Evolutionary conservation across 768 basidiomycete genomes (phyloP), one percentile per base, ranked within the genome.

Genomic region (Mycena latifolia): DNA sequence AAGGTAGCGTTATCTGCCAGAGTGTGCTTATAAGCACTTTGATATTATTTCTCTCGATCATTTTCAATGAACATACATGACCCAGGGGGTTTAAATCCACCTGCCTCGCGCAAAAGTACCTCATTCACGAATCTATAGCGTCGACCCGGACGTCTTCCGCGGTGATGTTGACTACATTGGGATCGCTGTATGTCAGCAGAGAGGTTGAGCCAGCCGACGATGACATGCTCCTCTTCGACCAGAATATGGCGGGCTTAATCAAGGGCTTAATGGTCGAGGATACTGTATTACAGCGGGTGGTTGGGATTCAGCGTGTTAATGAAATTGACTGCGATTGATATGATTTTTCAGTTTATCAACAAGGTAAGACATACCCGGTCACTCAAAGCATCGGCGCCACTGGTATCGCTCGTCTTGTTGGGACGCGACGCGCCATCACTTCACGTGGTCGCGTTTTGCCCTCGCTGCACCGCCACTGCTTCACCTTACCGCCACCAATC

Each of bases 301-400:
- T 55, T 55, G 54, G 54, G 54, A 39, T 55, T 39, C 3, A 55
- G 54, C 24, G 54, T 55, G 54, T 55, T 55, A 24, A 55, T 18
- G 25, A 55, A 55, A 20, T 41, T 55, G 15, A 41, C 54, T 55
- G 22, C 31, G 31, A 11, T 33, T 33, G 31, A 11, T 33, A 33
- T 33, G 31, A 5, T 33, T 33, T 33, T 33, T 33, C 6, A 33
- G 31, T 33, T 33, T 11, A 6, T 33, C 31, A 6, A 5, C 5
- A 20, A 22, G n/a, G 14, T 45, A n/a, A n/a, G 20, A 9, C 7
- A 20, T n/a, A 22, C 22, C 22, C 20, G 12, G 20, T 45, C 22
- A 45, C 43, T 22, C 43, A 45, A 12, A 22, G 43, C 20, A 14
- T 45, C 43, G n/a, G 12, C 43, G 8, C n/a, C 43, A 8, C 4